Evolutionary conservation across 2,329 filamentous ascomycete genomes (phyloP).

Genomic region (Fusarium sp.): DNA sequence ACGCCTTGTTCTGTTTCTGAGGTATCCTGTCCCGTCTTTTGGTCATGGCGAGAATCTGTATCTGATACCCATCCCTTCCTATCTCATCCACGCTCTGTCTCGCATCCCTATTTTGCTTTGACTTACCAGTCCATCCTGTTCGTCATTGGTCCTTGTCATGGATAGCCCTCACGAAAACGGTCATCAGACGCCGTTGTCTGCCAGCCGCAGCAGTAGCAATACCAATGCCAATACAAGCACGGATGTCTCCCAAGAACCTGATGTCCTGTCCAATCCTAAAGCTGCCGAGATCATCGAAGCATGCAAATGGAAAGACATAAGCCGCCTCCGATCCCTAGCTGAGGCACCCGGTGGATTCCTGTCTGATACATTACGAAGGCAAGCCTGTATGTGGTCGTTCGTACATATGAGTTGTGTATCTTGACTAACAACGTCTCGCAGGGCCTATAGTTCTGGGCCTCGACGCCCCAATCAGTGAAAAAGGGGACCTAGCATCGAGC

Average conservation of each 20-base stretch:
- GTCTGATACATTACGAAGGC: slow-evolving; percentile 73
- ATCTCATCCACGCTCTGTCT: slow-evolving; percentile 3
- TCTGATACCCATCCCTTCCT: slow-evolving; percentile 13
- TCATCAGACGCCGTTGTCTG: slow-evolving; percentile 17
- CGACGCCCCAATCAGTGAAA: slow-evolving; percentile 21
- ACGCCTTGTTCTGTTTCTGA: slow-evolving; percentile 1
- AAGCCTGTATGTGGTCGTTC: slow-evolving; percentile 74
- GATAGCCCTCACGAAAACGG: slow-evolving; percentile 16
- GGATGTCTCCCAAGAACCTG: slow-evolving; percentile 23
- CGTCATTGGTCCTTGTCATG: slow-evolving; percentile 25
- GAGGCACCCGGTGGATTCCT: slow-evolving; percentile 74
- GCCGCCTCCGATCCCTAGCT: slow-evolving; percentile 67
- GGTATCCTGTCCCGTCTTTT: background rate
- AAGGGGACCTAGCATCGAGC: slow-evolving; percentile 20
- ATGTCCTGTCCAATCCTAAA: slow-evolving; percentile 46
- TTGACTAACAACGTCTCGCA: slow-evolving; percentile 48
- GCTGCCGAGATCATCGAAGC: slow-evolving; percentile 61
- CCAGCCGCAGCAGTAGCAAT: slow-evolving; percentile 25
- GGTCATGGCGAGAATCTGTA: slow-evolving; percentile 28
- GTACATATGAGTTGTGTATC: background rate
- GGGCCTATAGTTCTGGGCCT: slow-evolving; percentile 71
- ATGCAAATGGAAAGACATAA: slow-evolving; percentile 67
- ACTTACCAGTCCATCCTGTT: background rate
- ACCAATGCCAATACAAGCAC: slow-evolving; percentile 23
- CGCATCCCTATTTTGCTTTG: background rate